Evolutionary conservation across 495 filamentous ascomycete species (phyloP).

Genomic region (Penicillium verhagenii): DNA sequence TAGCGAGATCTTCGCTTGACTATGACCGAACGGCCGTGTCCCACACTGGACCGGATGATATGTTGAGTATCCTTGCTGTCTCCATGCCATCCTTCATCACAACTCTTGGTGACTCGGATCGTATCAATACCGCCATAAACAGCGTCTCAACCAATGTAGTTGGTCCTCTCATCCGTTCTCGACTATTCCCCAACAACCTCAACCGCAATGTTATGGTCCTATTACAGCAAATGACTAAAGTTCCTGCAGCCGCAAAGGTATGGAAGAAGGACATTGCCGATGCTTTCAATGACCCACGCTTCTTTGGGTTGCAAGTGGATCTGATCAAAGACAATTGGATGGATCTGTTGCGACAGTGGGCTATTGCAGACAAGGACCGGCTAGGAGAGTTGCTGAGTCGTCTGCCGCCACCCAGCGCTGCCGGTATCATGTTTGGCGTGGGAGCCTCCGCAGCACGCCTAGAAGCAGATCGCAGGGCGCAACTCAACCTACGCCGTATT

Average conservation of each 20-base stretch:
- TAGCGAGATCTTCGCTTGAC: constrained; percentile 45
- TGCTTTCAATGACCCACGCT: constrained; percentile 84
- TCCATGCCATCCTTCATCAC: constrained; percentile 83
- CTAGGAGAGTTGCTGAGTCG: constrained; percentile 77
- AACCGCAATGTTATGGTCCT: constrained; percentile 67
- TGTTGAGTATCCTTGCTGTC: constrained; percentile 73
- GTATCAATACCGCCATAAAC: constrained; percentile 70
- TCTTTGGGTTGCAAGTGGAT: constrained; percentile 66
- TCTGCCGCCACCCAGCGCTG: constrained; percentile 83
- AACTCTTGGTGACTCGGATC: constrained; percentile 81
- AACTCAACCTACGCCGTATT: constrained; percentile 84
- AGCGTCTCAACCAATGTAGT: constrained; percentile 83
- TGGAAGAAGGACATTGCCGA: constrained; percentile 94
- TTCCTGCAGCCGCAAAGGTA: constrained; percentile 76
- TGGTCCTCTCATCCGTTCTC: constrained; percentile 77
- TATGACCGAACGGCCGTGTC: constrained; percentile 40
- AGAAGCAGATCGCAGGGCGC: constrained; percentile 90
- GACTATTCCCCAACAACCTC: constrained; percentile 84
- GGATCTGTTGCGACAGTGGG: constrained; percentile 78
- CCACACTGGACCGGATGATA: constrained; percentile 62
- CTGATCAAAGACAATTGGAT: constrained; percentile 77
- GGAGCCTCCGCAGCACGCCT: constrained; percentile 90
- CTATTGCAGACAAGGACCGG: constrained; percentile 80
- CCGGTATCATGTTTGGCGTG: constrained; percentile 96
- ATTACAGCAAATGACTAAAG: constrained; percentile 70